Percentiles rank a stretch among this genome's conserved stretches.
Evolutionary conservation across 2,329 filamentous ascomycete genomes (phyloP).

Genomic region (Fusarium sp.): DNA sequence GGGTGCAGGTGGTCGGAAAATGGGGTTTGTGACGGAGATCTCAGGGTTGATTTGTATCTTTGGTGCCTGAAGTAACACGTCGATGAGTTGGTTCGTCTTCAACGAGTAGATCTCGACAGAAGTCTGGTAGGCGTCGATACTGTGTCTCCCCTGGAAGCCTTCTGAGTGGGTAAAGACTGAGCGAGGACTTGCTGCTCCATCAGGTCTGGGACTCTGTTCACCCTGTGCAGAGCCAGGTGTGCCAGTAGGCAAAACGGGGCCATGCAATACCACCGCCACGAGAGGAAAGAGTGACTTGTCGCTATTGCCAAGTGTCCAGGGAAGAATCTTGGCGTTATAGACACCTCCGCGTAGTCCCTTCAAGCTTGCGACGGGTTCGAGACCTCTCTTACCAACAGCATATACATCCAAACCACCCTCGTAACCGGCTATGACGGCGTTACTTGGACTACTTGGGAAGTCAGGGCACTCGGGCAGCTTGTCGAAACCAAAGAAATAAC

Average conservation of each 20-base stretch:
- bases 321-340: constrained; percentile 83
- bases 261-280: constrained; percentile 83
- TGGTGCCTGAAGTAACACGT: constrained; percentile 79
- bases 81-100: constrained; percentile 76
- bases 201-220: constrained; percentile 55
- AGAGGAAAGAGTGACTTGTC: constrained; percentile 73
- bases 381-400: constrained; percentile 75
- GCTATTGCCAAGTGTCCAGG: constrained; percentile 70
- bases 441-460: constrained; percentile 61
- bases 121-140: constrained; percentile 79
- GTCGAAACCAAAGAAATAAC: constrained; percentile 87
- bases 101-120: constrained; percentile 91
- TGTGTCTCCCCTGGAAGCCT: constrained; percentile 50
- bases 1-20: constrained; percentile 76
- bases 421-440: constrained; percentile 80
- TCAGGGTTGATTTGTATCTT: constrained; percentile 68
- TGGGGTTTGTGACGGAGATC: constrained; percentile 68
- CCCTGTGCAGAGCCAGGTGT: constrained; percentile 54
- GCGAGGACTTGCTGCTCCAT: constrained; percentile 58
- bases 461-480: constrained; percentile 65
- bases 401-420: constrained; percentile 85
- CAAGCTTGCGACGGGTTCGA: constrained; percentile 76
- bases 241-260: constrained; percentile 69
- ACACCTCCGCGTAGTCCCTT: constrained; percentile 84
- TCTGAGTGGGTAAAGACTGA: constrained; percentile 55